Evolutionary conservation across 257 asterid species (phyloP), one percentile per base, ranked within the genome.

Genomic region (Capsicum rhomboideum): DNA sequence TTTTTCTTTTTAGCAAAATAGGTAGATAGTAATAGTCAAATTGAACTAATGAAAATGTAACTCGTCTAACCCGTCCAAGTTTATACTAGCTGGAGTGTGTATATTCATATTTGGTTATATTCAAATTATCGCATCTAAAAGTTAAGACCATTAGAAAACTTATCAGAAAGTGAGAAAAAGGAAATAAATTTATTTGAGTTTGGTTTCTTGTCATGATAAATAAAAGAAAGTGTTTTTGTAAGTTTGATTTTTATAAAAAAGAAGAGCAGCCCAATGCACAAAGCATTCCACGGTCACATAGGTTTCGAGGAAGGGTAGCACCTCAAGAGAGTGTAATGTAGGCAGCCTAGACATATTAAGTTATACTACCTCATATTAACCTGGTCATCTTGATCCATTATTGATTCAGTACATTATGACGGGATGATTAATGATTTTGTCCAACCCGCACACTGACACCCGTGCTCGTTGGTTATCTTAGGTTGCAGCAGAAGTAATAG

Each of bases 401-500:
- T n/a, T n/a, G n/a, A n/a, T n/a, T 54, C 61, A 54, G 2, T 18
- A 54, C 61, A 54, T 54, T 28, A 1, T 28, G 72, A 64, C 1
- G 42, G 6, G 12, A n/a, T n/a, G n/a, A n/a, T n/a, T n/a, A n/a
- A 14, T 66, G 13, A 66, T 7, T 29, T 66, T 13, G 74, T 64
- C 74, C 74, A 66, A 66, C 20, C 23, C 3, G 6, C 13, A 3
- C 8, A 66, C 6, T 67, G 75, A 67, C 75, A 31, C 26, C 74
- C 8, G 1, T 17, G 8, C 52, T 42, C 59, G 54, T 28, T 53
- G 54, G 0, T 66, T 34, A 23, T 53, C 2, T 23, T 29, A 94
- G 98, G 98, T 94, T 31, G 83, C 89, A 50, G 88, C 97, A 8
- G 94, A 93, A 83, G 97, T 85, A 91, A 91, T 91, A 18, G 98